phyloP scores from a whole-genome alignment of 2,329 filamentous ascomycete genomes.

The Rugonectria rugulosa region DNA sequence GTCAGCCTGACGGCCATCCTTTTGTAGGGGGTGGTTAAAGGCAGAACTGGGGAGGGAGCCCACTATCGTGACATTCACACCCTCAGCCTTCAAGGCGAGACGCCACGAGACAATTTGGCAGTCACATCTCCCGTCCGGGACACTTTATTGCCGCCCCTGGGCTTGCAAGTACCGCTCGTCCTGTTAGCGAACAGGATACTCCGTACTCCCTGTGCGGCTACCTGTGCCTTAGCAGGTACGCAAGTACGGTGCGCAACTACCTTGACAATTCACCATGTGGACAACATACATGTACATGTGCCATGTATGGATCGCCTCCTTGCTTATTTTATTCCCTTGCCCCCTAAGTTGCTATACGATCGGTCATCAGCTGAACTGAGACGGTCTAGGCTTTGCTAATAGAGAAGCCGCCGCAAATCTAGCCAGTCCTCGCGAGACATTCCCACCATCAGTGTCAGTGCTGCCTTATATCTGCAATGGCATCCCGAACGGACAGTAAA shows the following conservation, averaged over 20 bases:
- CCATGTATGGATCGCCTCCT: slow-evolving; percentile 1
- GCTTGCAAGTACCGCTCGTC: slow-evolving; percentile 24
- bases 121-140: slow-evolving; percentile 17
- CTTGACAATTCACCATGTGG: not conserved
- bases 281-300: too few relatives aligned
- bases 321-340: not conserved
- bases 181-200: too few relatives aligned
- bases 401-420: slow-evolving; percentile 19
- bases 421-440: slow-evolving; percentile 19
- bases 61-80: not conserved
- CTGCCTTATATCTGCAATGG: too few relatives aligned
- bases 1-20: slow-evolving; percentile 14
- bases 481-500: too few relatives aligned
- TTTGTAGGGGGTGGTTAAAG: slow-evolving; percentile 14
- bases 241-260: too few relatives aligned
- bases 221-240: too few relatives aligned
- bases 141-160: slow-evolving; percentile 18
- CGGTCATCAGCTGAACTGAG: slow-evolving; percentile 17
- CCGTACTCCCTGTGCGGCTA: too few relatives aligned
- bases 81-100: slow-evolving; percentile 10
- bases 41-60: slow-evolving; percentile 23
- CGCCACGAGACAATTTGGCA: slow-evolving; percentile 23
- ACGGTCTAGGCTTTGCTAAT: slow-evolving; percentile 8
- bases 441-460: too few relatives aligned
- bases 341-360: not conserved